Conservation (phyloP, 306 rosid genomes). For the Vigna hirtella region DNA sequence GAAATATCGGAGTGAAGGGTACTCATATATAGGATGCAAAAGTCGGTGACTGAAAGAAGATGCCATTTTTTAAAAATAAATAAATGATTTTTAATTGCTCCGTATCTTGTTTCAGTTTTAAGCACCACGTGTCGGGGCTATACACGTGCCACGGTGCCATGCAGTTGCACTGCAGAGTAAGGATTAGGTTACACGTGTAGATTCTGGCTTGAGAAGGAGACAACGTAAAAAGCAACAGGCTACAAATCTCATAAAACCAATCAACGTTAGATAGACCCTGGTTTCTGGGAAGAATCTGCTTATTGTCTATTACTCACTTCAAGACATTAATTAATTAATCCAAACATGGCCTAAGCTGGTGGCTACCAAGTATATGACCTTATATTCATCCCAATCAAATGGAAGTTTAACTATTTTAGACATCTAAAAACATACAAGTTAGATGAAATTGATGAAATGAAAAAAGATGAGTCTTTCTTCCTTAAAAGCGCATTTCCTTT, state of each 20-base stretch:
- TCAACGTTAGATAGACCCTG: neutral
- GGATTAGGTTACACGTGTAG: slow-evolving; percentile 1
- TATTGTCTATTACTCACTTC: neutral
- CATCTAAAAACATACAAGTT: too few relatives aligned
- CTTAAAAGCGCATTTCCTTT: too few relatives aligned
- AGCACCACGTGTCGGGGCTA: neutral
- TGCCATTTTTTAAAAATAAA: neutral
- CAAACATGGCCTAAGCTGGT: neutral
- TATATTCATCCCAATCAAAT: too few relatives aligned
- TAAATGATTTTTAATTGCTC: neutral
- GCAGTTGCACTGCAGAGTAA: neutral
- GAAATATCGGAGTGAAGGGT: neutral
- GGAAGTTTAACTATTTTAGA: too few relatives aligned
- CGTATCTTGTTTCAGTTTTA: neutral
- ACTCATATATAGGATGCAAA: neutral
- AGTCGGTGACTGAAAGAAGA: neutral
- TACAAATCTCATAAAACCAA: neutral
- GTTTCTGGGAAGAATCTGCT: neutral
- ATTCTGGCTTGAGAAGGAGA: neutral
- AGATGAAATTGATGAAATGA: too few relatives aligned
- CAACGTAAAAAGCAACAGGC: neutral
- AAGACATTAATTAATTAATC: neutral
- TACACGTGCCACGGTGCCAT: neutral
- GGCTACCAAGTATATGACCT: too few relatives aligned
- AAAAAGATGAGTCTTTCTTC: too few relatives aligned